Percentiles rank a stretch among this genome's conserved stretches.
Conservation (phyloP, 2,329 filamentous ascomycete genomes). For the Fusarium aywerte region DNA sequence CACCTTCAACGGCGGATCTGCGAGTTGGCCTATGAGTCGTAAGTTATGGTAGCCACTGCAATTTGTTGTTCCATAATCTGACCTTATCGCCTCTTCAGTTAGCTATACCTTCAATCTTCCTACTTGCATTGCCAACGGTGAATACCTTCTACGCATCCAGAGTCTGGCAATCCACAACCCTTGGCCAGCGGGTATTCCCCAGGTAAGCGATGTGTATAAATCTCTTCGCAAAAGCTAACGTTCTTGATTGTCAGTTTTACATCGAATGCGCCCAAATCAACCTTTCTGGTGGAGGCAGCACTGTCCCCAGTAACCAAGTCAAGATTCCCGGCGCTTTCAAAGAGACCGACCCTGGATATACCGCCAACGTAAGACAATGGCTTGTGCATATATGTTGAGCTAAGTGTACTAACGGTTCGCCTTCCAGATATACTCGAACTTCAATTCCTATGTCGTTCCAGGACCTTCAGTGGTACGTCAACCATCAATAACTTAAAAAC, state of each 20-base stretch:
- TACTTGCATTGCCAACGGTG: constrained; percentile 2
- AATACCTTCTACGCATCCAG: constrained; percentile 12
- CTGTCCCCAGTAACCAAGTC: constrained; percentile 7
- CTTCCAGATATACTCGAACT: constrained; percentile 9
- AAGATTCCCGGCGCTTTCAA: constrained; percentile 19
- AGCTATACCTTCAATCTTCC: constrained; percentile 14
- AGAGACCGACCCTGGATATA: constrained; percentile 3
- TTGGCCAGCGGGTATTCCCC: constrained; percentile 4
- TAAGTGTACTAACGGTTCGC: rapidly evolving
- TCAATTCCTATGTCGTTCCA: constrained; percentile 9
- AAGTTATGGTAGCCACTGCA: background rate
- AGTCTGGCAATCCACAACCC: constrained; percentile 17
- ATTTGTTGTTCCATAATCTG: background rate
- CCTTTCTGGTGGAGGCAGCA: constrained; percentile 8
- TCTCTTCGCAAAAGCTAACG: rapidly evolving
- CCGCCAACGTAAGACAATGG: background rate
- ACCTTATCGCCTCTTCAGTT: background rate
- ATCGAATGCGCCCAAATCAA: constrained; percentile 16
- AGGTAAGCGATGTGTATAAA: background rate
- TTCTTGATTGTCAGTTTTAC: background rate
- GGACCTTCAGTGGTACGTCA: constrained; percentile 11
- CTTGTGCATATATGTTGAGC: rapidly evolving
- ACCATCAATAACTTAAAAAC: rapidly evolving
- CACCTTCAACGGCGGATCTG: background rate
- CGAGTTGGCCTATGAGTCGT: constrained; percentile 6